Conservation (phyloP, 148 eudicot genomes). For the Vaccinium darrowii region DNA sequence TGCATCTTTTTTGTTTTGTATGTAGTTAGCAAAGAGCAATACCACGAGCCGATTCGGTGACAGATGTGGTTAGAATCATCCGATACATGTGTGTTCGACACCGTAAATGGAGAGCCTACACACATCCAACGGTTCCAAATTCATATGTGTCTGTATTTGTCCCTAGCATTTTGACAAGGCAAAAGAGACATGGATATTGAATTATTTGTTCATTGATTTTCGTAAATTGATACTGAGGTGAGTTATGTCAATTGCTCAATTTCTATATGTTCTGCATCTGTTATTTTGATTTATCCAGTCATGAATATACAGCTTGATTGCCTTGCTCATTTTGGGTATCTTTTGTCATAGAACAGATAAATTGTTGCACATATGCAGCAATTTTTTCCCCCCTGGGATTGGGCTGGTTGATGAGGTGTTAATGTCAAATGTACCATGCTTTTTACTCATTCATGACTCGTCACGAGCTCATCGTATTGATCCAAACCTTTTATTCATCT, state of each 20-base stretch:
- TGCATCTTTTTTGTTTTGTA: not conserved
- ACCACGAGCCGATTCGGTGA: not conserved
- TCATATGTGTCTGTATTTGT: not conserved
- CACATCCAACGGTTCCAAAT: not conserved
- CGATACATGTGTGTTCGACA: not conserved
- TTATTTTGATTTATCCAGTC: not conserved
- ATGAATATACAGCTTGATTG: not conserved
- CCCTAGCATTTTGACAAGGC: not conserved
- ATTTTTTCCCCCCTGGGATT: too few species aligned
- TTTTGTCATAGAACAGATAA: not conserved
- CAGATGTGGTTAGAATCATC: too few species aligned
- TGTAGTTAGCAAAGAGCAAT: not conserved
- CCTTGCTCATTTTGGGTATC: not conserved
- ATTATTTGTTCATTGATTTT: not conserved
- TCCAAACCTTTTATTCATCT: too few species aligned
- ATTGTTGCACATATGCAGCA: not conserved
- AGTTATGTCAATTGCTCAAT: not conserved
- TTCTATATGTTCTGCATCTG: not conserved
- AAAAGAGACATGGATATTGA: not conserved
- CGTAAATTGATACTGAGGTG: not conserved
- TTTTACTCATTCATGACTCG: too few species aligned
- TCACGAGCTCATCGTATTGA: too few species aligned
- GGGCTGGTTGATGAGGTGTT: too few species aligned
- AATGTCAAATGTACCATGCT: too few species aligned
- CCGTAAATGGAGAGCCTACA: not conserved